phyloP scores from a whole-genome alignment of 1,284 basidiomycete genomes.

The Puccinia hordei region DNA sequence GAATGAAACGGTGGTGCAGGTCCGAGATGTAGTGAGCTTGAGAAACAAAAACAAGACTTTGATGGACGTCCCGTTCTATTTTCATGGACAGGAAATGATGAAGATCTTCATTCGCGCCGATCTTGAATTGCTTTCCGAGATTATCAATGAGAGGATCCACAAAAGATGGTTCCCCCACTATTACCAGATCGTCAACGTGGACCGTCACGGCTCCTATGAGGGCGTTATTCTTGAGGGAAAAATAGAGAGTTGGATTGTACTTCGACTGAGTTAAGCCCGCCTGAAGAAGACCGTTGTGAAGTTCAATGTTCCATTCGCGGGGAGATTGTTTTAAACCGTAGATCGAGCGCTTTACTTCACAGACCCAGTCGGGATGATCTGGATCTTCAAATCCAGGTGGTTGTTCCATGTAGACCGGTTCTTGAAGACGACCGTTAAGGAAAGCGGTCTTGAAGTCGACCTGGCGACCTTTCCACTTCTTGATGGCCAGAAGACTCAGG shows the following conservation, averaged over 20 bases:
- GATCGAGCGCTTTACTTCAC: background rate
- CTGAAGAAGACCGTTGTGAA: background rate
- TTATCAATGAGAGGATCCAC: no score
- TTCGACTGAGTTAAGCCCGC: background rate
- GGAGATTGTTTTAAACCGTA: slow-evolving; percentile 15
- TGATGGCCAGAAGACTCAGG: no score
- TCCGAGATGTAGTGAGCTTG: background rate
- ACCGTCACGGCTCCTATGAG: background rate
- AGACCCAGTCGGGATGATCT: background rate
- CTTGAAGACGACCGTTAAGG: no score
- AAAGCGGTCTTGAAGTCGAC: no score
- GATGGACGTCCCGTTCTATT: background rate
- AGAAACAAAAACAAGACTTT: background rate
- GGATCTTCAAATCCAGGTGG: background rate
- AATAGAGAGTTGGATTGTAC: background rate
- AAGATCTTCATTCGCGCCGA: no score
- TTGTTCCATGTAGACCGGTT: no score
- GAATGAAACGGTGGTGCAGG: background rate
- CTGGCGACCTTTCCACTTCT: no score
- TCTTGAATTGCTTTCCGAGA: no score
- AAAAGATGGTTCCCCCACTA: no score
- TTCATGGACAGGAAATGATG: no score
- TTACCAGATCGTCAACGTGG: no score
- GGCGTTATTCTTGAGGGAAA: background rate
- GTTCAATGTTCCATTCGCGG: background rate